These are phyloP conservation scores for Verticillium isaacii DNA, from an alignment of 2,329 filamentous ascomycete genomes.

Conservation along the genomic window DNA sequence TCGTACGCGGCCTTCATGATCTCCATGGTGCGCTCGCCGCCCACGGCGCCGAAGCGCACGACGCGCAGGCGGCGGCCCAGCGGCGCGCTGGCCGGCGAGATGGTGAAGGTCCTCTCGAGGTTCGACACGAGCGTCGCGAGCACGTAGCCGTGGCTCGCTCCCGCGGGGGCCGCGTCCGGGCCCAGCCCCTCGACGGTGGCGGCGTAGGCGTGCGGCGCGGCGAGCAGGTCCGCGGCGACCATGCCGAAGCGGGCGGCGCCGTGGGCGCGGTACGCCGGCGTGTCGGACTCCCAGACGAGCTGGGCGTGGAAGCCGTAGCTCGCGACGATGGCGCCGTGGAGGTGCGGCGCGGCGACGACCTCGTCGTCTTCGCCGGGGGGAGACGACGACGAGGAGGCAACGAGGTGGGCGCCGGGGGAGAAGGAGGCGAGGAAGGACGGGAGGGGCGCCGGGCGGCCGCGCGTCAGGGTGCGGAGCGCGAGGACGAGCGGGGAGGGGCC, in stretches of 20 bases:
- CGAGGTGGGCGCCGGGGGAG: slow-evolving; percentile 48
- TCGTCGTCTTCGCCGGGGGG: slow-evolving; percentile 35
- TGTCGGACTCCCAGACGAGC: slow-evolving; percentile 88
- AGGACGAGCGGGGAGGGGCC: slow-evolving; percentile 39
- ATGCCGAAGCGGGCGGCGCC: slow-evolving; percentile 78
- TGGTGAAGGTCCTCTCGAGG: slow-evolving; percentile 75
- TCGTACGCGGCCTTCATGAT: slow-evolving; percentile 67
- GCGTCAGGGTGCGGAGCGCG: slow-evolving; percentile 53
- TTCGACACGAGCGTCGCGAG: slow-evolving; percentile 74
- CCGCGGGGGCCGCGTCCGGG: background rate
- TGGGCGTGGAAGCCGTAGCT: slow-evolving; percentile 89
- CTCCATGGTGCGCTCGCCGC: slow-evolving; percentile 64
- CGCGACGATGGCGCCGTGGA: slow-evolving; percentile 77
- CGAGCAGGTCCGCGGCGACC: slow-evolving; percentile 73
- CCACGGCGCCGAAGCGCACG: slow-evolving; percentile 68
- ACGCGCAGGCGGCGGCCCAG: slow-evolving; percentile 68
- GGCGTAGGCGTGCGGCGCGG: slow-evolving; percentile 44
- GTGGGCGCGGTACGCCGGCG: slow-evolving; percentile 69
- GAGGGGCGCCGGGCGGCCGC: slow-evolving; percentile 48
- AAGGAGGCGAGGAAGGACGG: slow-evolving; percentile 61
- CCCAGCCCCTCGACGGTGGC: slow-evolving; percentile 18
- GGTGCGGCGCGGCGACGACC: slow-evolving; percentile 14
- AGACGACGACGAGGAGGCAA: slow-evolving; percentile 50
- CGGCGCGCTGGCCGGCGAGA: slow-evolving; percentile 68
- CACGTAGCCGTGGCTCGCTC: slow-evolving; percentile 64